Evolutionary conservation across 768 basidiomycete species (phyloP).

Genomic region (Tylopilus balloui): DNA sequence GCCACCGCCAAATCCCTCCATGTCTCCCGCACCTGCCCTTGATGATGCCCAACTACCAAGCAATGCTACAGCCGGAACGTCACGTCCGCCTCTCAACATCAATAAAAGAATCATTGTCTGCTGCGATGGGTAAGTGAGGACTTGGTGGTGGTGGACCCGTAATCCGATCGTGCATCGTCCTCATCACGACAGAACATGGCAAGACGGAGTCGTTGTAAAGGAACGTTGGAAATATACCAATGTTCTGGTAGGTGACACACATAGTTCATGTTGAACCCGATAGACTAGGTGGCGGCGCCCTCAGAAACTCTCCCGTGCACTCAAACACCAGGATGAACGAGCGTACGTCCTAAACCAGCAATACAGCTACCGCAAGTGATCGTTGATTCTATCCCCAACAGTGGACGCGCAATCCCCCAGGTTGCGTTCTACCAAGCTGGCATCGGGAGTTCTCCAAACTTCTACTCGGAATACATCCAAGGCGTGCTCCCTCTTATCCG

Average conservation of each 20-base stretch:
- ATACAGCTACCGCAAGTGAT: not conserved
- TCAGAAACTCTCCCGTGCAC: slow-evolving; percentile 52
- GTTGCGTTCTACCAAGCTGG: slow-evolving; percentile 64
- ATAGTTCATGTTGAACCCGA: not conserved
- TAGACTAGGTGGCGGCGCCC: not conserved
- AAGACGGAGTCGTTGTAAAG: slow-evolving; percentile 51
- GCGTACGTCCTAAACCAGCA: slow-evolving; percentile 18
- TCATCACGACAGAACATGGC: slow-evolving; percentile 54
- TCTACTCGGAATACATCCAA: slow-evolving; percentile 58
- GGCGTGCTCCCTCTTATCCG: slow-evolving; percentile 36
- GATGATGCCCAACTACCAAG: slow-evolving; percentile 1
- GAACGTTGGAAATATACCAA: slow-evolving; percentile 52
- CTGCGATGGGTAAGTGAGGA: slow-evolving; percentile 60
- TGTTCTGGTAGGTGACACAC: slow-evolving; percentile 40
- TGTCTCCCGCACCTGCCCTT: slow-evolving; percentile 9
- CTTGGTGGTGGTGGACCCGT: not conserved
- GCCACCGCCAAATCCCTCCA: not conserved
- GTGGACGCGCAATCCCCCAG: slow-evolving; percentile 46
- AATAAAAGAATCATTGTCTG: slow-evolving; percentile 67
- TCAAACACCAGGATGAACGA: slow-evolving; percentile 47
- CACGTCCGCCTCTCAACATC: slow-evolving; percentile 11
- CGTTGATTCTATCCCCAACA: slow-evolving; percentile 9
- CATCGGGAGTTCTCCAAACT: slow-evolving; percentile 52
- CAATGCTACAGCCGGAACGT: not conserved
- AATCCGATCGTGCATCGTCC: slow-evolving; percentile 1